Evolutionary conservation across 768 basidiomycete genomes (phyloP), one percentile per base, ranked within the genome.

Genomic region (Rhodocollybia butyracea): DNA sequence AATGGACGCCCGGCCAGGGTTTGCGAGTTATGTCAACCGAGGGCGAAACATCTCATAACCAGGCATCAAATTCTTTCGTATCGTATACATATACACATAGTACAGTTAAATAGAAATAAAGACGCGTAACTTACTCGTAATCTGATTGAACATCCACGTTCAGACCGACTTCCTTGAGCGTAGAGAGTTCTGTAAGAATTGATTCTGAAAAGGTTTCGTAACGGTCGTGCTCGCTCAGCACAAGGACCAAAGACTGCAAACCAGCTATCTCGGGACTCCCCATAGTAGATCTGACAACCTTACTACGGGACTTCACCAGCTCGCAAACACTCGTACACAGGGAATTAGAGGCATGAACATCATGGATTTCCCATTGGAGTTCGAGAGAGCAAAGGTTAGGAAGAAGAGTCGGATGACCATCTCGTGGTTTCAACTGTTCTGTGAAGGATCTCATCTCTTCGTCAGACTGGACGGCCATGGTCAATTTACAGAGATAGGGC

Each of bases 1-100:
- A 61, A 87, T 89, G 84, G 83, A 89, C 62, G 81, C 87, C 15
- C 76, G 87, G 26, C 60, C 80, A 19, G 75, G 82, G 26, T 87
- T 90, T 57, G 84, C 82, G 31, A 83, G 69, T 62, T 84, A 83
- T 61, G 76, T 82, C 34, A 83, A 85, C 57, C 77, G 87, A 46
- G 87, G 82, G 60, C 75, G 66, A 55, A 73, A 71, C 34, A 61
- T 80, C n/a, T 70, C 79, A 47, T 45, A 24, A 45, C 30, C 26
- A 45, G n/a, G n/a, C n/a, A n/a, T n/a, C 30, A 40, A 19, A 2
- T 40, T n/a, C 39, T 3, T 40, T 7, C 39, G 22, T 21, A 21
- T 40, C 22, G 39, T 40, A 5, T 40, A 40, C 39, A 40, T 40
- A 40, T 7, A 40, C 21, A 40, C 17, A 17, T 2, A n/a, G 40